Conservation (phyloP, 1,284 basidiomycete species). For the Puccinia horiana region DNA sequence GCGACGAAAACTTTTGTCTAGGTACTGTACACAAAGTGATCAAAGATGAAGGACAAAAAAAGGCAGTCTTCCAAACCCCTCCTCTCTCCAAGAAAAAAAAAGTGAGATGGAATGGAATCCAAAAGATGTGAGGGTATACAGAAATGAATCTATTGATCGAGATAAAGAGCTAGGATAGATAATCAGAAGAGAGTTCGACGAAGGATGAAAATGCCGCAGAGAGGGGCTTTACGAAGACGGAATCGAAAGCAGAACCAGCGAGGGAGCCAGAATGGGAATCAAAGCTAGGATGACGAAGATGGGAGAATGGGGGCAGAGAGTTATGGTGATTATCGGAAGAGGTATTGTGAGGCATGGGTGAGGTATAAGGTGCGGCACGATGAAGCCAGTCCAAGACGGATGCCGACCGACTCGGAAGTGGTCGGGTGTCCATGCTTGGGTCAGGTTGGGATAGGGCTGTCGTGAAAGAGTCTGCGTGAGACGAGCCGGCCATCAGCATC, state of each 20-base stretch:
- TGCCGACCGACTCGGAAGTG: not conserved
- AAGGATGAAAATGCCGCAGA: conserved; percentile 14
- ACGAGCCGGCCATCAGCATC: too few species aligned
- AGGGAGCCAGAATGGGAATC: not conserved
- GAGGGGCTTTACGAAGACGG: conserved; percentile 12
- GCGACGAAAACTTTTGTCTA: too few species aligned
- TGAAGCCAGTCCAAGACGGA: conserved; percentile 17
- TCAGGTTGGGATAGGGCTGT: not conserved
- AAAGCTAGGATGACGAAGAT: not conserved
- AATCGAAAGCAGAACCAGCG: conserved; percentile 3
- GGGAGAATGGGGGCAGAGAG: not conserved
- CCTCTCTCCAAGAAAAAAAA: not conserved
- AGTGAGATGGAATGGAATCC: not conserved
- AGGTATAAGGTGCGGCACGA: not conserved
- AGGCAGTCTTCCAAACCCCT: too few species aligned
- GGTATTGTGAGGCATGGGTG: not conserved
- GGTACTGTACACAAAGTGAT: too few species aligned
- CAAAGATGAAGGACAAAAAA: too few species aligned
- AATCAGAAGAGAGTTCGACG: conserved; percentile 1
- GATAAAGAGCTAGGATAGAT: not conserved
- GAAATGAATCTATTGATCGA: not conserved
- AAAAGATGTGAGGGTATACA: not conserved
- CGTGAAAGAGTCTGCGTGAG: not conserved
- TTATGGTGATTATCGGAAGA: not conserved
- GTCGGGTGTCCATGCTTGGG: not conserved